phyloP scores from a whole-genome alignment of 108 stramenopile species.

The Cyclotella kingstonii region DNA sequence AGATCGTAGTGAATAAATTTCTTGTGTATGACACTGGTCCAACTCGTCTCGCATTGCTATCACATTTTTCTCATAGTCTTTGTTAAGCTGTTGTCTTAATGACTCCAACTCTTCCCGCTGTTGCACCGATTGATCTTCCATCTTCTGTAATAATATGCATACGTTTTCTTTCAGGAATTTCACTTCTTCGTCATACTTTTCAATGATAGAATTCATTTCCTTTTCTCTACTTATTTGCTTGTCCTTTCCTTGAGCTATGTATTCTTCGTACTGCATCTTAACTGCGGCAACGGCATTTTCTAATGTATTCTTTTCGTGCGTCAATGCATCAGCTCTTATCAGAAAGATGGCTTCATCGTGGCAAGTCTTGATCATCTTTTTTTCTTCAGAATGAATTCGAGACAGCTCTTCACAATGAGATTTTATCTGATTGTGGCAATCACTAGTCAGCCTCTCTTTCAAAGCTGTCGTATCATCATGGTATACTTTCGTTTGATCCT shows the following conservation, averaged over 20 bases:
- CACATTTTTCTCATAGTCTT: not conserved
- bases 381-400: no score
- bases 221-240: not conserved
- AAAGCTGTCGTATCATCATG: no score
- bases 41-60: constrained; percentile 20
- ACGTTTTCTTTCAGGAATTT: constrained; percentile 2
- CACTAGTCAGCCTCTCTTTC: no score
- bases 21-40: constrained; percentile 10
- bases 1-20: constrained; percentile 30
- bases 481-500: no score
- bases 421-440: no score
- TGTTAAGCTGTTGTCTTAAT: not conserved
- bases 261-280: no score
- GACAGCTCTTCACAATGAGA: no score
- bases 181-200: not conserved
- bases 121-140: constrained; percentile 14
- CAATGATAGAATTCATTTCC: not conserved
- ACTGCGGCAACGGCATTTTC: no score
- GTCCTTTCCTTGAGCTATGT: not conserved
- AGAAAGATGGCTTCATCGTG: no score
- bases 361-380: no score
- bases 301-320: no score
- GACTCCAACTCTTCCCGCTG: constrained; percentile 2
- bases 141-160: constrained; percentile 1
- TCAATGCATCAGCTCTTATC: no score